These are phyloP conservation scores for Epichloe festucae DNA, from an alignment of 2,329 filamentous ascomycete species.

Conservation along the genomic window DNA sequence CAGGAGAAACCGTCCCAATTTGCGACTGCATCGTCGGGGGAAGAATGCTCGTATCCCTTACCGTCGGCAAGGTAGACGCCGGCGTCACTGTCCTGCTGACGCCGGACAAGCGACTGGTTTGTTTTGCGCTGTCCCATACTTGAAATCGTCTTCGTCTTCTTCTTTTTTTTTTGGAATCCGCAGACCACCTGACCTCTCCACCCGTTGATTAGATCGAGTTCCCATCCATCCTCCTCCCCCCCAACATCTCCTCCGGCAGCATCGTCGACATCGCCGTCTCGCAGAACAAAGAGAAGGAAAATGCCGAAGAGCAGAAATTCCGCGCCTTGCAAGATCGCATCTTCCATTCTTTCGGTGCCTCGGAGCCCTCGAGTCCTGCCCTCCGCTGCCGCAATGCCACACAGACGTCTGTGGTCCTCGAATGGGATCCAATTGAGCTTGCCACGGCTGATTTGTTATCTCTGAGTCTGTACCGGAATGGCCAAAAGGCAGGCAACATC, in stretches of 20 bases:
- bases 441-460: slow-evolving; percentile 86
- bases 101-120: slow-evolving; percentile 85
- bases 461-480: slow-evolving; percentile 86
- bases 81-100: slow-evolving; percentile 95
- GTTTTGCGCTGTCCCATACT: slow-evolving; percentile 10
- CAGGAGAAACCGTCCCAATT: not conserved
- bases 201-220: slow-evolving; percentile 72
- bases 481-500: slow-evolving; percentile 91
- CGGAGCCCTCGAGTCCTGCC: slow-evolving; percentile 61
- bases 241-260: slow-evolving; percentile 87
- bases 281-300: slow-evolving; percentile 72
- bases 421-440: slow-evolving; percentile 92
- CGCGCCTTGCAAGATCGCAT: slow-evolving; percentile 79
- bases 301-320: slow-evolving; percentile 62
- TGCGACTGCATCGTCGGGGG: not conserved
- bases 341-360: slow-evolving; percentile 70
- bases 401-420: slow-evolving; percentile 93
- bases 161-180: not conserved
- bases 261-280: slow-evolving; percentile 96
- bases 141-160: not conserved
- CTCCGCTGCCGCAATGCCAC: slow-evolving; percentile 93
- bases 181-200: not conserved
- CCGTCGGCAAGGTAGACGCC: slow-evolving; percentile 97
- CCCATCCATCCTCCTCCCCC: slow-evolving; percentile 93
- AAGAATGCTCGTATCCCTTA: slow-evolving; percentile 87